Evolutionary conservation across 2,329 filamentous ascomycete genomes (phyloP), one percentile per base, ranked within the genome.

Genomic region (Simplicillium sp.): DNA sequence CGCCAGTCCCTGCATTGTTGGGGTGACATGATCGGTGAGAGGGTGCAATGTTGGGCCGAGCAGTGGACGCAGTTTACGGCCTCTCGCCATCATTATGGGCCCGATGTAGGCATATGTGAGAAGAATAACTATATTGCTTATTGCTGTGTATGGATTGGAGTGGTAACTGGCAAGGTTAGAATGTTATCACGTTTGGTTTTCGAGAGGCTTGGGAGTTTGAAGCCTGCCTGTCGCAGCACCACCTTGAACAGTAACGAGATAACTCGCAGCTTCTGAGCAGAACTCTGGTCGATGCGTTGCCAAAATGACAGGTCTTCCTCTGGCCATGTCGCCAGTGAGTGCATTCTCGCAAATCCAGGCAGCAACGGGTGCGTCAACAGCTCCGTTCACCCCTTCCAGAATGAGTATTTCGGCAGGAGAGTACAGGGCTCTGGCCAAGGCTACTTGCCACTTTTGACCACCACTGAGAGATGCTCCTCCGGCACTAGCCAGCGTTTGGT

Each of bases 341-440:
- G 18, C 35, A 12, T 36, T 17, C 16, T 40, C 29, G 16, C 29
- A 41, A 7, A 45, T 36, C 32, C 29, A 37, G 12, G 29, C 37
- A 6, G 41, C 44, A 29, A 43, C 33, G 7, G 14, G 37, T 14
- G 40, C 38, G 37, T 48, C 46, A n/a, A 48, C 40, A 9, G 44
- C 48, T 16, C 36, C 37, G 7, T 70, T 60, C 2, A 68, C 60
- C 39, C 73, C 69, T 38, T 73, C 68, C 4, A 73, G 51, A 13
- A 71, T 49, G n/a, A 70, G 48, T 2, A 67, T 67, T 1, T 61
- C 58, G 1, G 65, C 63, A 1, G 56, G 55, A 1, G 65, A 68
- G 47, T 71, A 71, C 7, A 70, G 47, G 1, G 66, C 67, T 28
- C 68, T 60, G 1, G 67, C 68, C 2, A 71, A 55, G 2, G 65